Conservation (phyloP, 2,329 filamentous ascomycete genomes). For the Onygenales sp. region DNA sequence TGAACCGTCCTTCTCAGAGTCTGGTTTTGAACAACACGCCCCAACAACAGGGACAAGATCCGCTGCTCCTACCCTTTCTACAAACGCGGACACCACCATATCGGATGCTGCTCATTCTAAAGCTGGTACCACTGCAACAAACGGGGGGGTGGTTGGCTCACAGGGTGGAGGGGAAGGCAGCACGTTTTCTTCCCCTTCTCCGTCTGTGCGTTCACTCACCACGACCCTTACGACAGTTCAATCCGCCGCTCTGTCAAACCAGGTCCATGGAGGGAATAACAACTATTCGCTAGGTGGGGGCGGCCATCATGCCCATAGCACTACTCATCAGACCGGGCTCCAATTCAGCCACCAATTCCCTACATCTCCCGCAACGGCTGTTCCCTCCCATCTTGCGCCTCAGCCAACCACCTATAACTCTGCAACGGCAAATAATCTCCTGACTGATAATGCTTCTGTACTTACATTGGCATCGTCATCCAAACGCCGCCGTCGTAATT, state of each 20-base stretch:
- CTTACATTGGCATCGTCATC: conserved; percentile 56
- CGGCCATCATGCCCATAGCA: conserved; percentile 22
- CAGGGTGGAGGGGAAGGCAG: conserved; percentile 59
- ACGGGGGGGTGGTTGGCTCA: conserved; percentile 54
- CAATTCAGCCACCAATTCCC: conserved; percentile 55
- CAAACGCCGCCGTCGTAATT: conserved; percentile 53
- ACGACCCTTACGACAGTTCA: conserved; percentile 60
- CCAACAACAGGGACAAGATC: conserved; percentile 60
- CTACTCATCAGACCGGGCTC: conserved; percentile 27
- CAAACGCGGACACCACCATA: conserved; percentile 64
- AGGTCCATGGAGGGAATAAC: conserved; percentile 20
- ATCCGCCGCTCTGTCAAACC: conserved; percentile 47
- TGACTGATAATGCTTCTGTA: conserved; percentile 57
- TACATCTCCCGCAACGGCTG: conserved; percentile 49
- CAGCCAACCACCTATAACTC: conserved; percentile 49
- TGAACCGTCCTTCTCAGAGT: conserved; percentile 52
- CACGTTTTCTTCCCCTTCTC: conserved; percentile 56
- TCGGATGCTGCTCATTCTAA: conserved; percentile 72
- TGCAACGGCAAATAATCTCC: conserved; percentile 54
- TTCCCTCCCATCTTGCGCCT: conserved; percentile 49
- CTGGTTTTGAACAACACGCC: conserved; percentile 50
- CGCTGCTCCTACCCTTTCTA: conserved; percentile 70
- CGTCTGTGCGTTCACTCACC: conserved; percentile 55
- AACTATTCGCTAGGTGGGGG: conserved; percentile 12
- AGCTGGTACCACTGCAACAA: conserved; percentile 63